Evolutionary conservation across 2,329 filamentous ascomycete species (phyloP), one percentile per base, ranked within the genome.

Genomic region (Botrytis paeoniae): DNA sequence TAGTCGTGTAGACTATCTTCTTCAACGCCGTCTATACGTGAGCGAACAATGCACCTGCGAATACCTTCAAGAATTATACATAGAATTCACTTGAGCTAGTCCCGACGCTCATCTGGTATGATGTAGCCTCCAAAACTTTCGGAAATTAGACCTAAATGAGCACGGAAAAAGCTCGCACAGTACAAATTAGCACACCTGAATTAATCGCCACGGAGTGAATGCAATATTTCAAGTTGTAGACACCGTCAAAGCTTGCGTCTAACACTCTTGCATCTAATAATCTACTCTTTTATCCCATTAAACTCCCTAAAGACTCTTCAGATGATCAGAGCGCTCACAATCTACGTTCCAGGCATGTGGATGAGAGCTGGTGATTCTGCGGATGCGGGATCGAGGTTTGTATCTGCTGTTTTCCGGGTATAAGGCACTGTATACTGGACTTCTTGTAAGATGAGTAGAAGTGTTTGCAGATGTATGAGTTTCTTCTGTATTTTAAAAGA

Each of bases 271-370:
- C 4, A 63, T 43, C 16, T 18, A 0, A 22, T 14, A 6, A 12
- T 41, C 39, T 29, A 0, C 61, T 20, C 0, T 32, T 57, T 57
- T 7, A 18, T 29, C n/a, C 16, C 14, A 29, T 8, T 0, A 1
- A 8, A 29, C 1, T 29, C 43, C 43, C 20, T 20, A 0, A 22
- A 22, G 4, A 45, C 16, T 14, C 9, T 37, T 37, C 2, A 45
- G 7, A 2, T 45, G 4, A 12, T 8, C 6, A 7, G 14, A 7
- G 16, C 0, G 8, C 1, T 18, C 1, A 3, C 3, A 29, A 29
- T n/a, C 2, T 7, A 16, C 0, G 12, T 8, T 8, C 12, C 1
- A 29, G 51, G 5, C 6, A 7, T 29, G 51, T 8, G 2, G 14
- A 16, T 29, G n/a, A 54, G 51, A 54, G 14, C 14, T 54, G n/a